Evolutionary conservation across 139 green algal genomes (phyloP), one percentile per base, ranked within the genome.

Genomic region (Chlamydomonas asymmetrica): DNA sequence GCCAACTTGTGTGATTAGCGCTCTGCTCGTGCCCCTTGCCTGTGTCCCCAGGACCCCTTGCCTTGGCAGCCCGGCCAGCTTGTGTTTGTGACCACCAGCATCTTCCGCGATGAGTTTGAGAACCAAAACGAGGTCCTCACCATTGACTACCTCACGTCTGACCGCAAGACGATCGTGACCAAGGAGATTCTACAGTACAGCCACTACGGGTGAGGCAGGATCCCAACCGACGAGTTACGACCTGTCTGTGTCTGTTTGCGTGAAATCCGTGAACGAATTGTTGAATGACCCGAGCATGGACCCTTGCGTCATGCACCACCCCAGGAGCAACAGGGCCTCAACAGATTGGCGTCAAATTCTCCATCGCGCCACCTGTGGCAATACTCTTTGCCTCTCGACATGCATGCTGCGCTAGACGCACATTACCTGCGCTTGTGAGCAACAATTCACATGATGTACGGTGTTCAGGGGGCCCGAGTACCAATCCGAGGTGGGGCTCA

Each of bases 71-170:
- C 75, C 18, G 80, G 80, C 25, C 85, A 91, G 80, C 75, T 88
- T 50, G 50, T 87, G 9, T 77, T 80, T 18, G 31, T 91, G 4
- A 66, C 76, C 27, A 91, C 85, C 22, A 83, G 62, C 75, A 84
- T 84, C 23, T 91, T 74, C 70, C 65, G 80, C 35, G 85, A 91
- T 41, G 82, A 87, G 75, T 77, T 79, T 67, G 65, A 84, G 39
- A 91, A 91, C 71, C 80, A 88, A 54, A 89, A 89, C 64, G 84
- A 89, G 75, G 84, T 87, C 13, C 45, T 72, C 32, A 79, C 70
- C 39, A 63, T 90, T 9, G 22, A 40, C 8, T 71, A 57, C 10
- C 69, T 88, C 22, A 78, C 66, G 5, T 1, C 59, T 8, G 82
- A 83, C 29, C 60, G 76, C 32, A 70, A 57, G 9, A 87, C 82